Evolutionary conservation across 2,329 filamentous ascomycete genomes (phyloP).

Genomic region (Cylindrodendrum hubeiense): DNA sequence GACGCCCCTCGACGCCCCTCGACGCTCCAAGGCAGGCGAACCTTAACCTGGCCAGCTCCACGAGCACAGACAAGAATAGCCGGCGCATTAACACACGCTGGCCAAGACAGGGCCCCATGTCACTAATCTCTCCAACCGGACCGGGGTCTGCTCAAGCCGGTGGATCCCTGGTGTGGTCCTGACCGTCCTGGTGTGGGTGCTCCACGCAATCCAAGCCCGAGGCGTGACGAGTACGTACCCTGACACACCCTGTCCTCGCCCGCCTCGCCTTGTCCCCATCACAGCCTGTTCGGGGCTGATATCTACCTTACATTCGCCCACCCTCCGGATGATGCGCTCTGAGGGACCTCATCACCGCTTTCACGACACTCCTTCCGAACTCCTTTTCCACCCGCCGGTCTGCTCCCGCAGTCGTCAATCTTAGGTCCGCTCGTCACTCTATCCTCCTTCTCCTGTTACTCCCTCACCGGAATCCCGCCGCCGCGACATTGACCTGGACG

Average conservation of each 20-base stretch:
- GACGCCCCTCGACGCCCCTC: conserved; percentile 17
- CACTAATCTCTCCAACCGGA: conserved; percentile 50
- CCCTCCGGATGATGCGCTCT: conserved; percentile 38
- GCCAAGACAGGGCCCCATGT: conserved; percentile 51
- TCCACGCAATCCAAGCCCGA: conserved; percentile 23
- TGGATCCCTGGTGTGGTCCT: conserved; percentile 46
- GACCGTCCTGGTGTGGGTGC: not conserved
- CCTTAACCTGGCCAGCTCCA: conserved; percentile 42
- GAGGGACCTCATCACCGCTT: conserved; percentile 47
- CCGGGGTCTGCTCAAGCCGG: conserved; percentile 48
- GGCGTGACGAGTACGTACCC: conserved; percentile 39
- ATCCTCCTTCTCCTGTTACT: conserved; percentile 25
- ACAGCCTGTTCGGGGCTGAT: conserved; percentile 24
- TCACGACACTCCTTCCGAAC: conserved; percentile 55
- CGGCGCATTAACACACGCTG: conserved; percentile 52
- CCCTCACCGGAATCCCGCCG: conserved; percentile 22
- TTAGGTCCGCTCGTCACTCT: conserved; percentile 41
- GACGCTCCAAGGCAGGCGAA: conserved; percentile 46
- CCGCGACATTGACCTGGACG: conserved; percentile 29
- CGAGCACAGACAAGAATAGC: conserved; percentile 59
- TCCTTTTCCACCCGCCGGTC: conserved; percentile 35
- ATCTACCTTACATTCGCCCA: conserved; percentile 40
- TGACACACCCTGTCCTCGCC: conserved; percentile 34
- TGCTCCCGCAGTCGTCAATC: conserved; percentile 43
- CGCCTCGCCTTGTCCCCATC: conserved; percentile 41